A percentile compares a stretch with the other conserved stretches of the same genome.
Conservation (phyloP, 352 stramenopile genomes). For the Globisporangium takayamanum region DNA sequence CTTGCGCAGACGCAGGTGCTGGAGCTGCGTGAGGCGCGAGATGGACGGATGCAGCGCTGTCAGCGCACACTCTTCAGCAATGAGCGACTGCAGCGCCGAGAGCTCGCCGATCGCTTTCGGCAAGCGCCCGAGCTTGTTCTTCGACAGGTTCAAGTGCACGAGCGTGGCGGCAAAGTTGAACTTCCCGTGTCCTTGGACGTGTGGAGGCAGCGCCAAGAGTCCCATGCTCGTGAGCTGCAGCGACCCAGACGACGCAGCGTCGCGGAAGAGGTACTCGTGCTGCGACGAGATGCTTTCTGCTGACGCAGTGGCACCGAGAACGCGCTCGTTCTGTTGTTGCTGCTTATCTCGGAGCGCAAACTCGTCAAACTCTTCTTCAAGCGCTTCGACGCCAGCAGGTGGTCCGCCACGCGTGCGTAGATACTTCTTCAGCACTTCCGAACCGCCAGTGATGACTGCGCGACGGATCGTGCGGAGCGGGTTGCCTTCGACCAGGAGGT, state of each 20-base stretch:
- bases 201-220: conserved; percentile 32
- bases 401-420: conserved; percentile 64
- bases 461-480: conserved; percentile 68
- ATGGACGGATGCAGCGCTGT: conserved; percentile 47
- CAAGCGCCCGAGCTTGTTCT: conserved; percentile 50
- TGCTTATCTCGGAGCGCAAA: conserved; percentile 42
- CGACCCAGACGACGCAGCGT: conserved; percentile 44
- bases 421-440: conserved; percentile 77
- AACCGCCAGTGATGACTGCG: conserved; percentile 52
- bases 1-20: conserved; percentile 63
- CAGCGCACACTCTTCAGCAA: conserved; percentile 60
- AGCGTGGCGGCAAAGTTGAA: conserved; percentile 49
- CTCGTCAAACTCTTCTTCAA: conserved; percentile 73
- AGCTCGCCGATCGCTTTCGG: conserved; percentile 44
- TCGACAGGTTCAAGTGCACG: conserved; percentile 61
- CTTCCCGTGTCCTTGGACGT: conserved; percentile 32
- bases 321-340: conserved; percentile 26
- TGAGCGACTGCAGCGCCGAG: conserved; percentile 50
- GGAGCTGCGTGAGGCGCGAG: conserved; percentile 38
- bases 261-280: conserved; percentile 62
- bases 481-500: conserved; percentile 73
- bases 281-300: conserved; percentile 15
- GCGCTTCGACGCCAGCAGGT: conserved; percentile 43
- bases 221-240: conserved; percentile 58
- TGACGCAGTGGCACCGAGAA: not conserved